Percentiles rank a stretch among this genome's conserved stretches.
Evolutionary conservation across 345 rosid species (phyloP).

Genomic region (Odontarrhena argentea): DNA sequence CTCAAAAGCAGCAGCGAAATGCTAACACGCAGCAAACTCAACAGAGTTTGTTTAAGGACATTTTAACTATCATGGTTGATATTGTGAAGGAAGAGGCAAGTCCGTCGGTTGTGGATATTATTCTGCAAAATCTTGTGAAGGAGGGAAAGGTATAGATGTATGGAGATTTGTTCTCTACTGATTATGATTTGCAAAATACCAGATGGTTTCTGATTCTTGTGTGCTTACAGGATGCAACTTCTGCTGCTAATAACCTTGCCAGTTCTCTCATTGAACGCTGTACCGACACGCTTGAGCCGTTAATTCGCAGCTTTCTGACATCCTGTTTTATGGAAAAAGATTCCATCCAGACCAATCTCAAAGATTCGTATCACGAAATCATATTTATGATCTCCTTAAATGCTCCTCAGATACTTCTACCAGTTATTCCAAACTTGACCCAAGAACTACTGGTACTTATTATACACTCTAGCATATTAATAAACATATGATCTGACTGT

Average conservation of each 20-base stretch:
- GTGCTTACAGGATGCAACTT: constrained; percentile 52
- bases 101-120: constrained; percentile 50
- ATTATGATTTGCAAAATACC: constrained; percentile 18
- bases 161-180: constrained; percentile 11
- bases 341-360: constrained; percentile 61
- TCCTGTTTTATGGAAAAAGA: constrained; percentile 78
- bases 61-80: constrained; percentile 66
- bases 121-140: constrained; percentile 74
- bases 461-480: constrained; percentile 4
- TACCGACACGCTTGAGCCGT: constrained; percentile 68
- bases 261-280: constrained; percentile 73
- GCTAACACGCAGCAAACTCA: constrained; percentile 41
- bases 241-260: constrained; percentile 74
- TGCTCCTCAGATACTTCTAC: constrained; percentile 77
- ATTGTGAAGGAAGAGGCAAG: constrained; percentile 72
- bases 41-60: constrained; percentile 56
- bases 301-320: constrained; percentile 66
- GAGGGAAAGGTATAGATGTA: constrained; percentile 58
- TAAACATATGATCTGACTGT: constrained; percentile 11
- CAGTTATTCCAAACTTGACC: constrained; percentile 71
- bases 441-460: constrained; percentile 73
- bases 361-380: constrained; percentile 81
- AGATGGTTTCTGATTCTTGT: constrained; percentile 5
- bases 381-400: constrained; percentile 63
- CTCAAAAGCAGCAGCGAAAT: constrained; percentile 34